Conservation (phyloP, 1,284 basidiomycete genomes). For the Cutaneotrichosporon mucoides region DNA sequence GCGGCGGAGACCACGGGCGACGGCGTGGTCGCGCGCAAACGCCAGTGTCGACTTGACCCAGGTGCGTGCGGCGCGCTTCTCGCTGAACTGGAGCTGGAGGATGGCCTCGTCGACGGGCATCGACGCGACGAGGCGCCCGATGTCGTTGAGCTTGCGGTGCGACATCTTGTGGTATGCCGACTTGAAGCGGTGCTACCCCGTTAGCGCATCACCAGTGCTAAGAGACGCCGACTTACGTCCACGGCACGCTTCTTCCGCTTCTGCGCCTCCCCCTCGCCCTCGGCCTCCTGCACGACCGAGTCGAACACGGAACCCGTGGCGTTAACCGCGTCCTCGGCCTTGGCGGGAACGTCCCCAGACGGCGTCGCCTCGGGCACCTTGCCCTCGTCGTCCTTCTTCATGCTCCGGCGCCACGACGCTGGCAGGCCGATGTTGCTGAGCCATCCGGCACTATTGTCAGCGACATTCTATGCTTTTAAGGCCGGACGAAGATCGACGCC, state of each 20-base stretch:
- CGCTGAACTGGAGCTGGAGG: conserved; percentile 90
- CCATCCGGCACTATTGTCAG: not conserved
- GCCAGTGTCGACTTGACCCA: conserved; percentile 85
- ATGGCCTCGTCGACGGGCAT: conserved; percentile 91
- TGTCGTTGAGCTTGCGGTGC: conserved; percentile 82
- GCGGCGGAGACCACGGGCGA: conserved; percentile 70
- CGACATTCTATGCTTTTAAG: too few relatives aligned
- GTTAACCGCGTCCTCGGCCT: not conserved
- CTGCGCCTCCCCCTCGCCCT: conserved; percentile 22
- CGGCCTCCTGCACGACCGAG: conserved; percentile 5
- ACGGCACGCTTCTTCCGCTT: conserved; percentile 21
- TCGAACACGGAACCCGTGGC: conserved; percentile 10
- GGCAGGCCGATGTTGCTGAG: conserved; percentile 11
- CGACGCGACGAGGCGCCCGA: conserved; percentile 80
- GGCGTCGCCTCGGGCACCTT: not conserved
- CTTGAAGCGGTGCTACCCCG: conserved; percentile 37
- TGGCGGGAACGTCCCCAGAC: not conserved
- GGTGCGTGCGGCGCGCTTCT: conserved; percentile 73
- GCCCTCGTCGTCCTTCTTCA: conserved; percentile 9
- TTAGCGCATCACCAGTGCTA: too few relatives aligned
- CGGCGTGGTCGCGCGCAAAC: conserved; percentile 81
- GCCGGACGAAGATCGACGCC: too few relatives aligned
- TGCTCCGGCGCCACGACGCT: conserved; percentile 11
- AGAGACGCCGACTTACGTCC: not conserved
- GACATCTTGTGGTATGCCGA: conserved; percentile 91